These are phyloP conservation scores for Sideroxylon spinosum DNA, from an alignment of 179 eudicot genomes.

Conservation along the genomic window DNA sequence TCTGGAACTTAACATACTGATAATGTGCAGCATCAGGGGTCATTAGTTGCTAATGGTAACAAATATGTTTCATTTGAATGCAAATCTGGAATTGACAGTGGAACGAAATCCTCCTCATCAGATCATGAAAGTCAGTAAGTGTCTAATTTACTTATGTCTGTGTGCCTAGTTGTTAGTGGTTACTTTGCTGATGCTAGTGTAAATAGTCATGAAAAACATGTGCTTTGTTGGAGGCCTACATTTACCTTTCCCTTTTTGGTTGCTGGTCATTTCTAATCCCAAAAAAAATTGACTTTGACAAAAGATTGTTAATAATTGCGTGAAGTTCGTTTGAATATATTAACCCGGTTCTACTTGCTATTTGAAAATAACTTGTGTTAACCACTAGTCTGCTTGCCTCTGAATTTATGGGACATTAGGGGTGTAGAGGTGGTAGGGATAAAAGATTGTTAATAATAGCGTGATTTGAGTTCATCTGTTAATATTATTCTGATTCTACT, in stretches of 20 bases:
- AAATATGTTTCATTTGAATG: conserved; percentile 72
- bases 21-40: conserved; percentile 83
- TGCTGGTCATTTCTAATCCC: background rate
- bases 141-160: conserved; percentile 28
- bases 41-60: conserved; percentile 74
- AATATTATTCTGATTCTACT: background rate
- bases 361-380: background rate
- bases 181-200: conserved; percentile 7
- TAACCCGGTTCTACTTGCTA: background rate
- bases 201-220: background rate
- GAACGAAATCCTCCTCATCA: conserved; percentile 89
- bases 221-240: background rate
- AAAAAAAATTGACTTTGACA: background rate
- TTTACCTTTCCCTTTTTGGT: background rate
- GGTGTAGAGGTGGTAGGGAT: background rate
- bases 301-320: background rate
- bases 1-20: conserved; percentile 10
- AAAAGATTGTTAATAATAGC: background rate
- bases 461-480: background rate
- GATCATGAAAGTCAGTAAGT: conserved; percentile 99
- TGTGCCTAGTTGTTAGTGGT: conserved; percentile 4
- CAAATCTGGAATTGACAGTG: conserved; percentile 73
- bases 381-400: background rate
- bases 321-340: background rate
- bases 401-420: background rate